Percentiles rank a stretch among this genome's conserved stretches.
phyloP scores from a whole-genome alignment of 441 rosid species.

The Corymbia calophylla region DNA sequence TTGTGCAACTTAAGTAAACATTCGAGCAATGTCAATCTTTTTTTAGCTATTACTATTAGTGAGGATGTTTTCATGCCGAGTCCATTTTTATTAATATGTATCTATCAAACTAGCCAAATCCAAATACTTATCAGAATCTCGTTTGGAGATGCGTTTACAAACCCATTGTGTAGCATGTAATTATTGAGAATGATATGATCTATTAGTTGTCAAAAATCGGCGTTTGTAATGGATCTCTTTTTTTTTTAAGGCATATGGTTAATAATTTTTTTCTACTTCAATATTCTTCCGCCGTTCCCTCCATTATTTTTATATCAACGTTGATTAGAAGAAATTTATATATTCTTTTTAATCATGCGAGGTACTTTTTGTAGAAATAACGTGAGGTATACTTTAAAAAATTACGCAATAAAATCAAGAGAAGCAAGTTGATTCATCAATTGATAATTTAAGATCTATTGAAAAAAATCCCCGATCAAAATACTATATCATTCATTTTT shows the following conservation, averaged over 20 bases:
- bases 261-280: neutral
- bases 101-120: neutral
- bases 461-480: neutral
- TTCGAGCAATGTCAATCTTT: fast-evolving
- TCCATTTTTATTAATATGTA: fast-evolving
- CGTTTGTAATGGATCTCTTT: fast-evolving
- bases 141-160: neutral
- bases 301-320: neutral
- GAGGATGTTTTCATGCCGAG: neutral
- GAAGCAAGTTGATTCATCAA: neutral
- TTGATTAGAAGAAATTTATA: neutral
- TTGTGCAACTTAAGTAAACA: neutral
- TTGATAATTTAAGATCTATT: neutral
- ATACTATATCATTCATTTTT: neutral
- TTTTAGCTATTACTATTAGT: neutral
- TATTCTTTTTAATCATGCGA: neutral
- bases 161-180: neutral
- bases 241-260: neutral
- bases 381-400: neutral
- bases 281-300: neutral
- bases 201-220: fast-evolving
- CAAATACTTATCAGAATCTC: neutral
- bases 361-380: neutral
- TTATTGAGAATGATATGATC: neutral
- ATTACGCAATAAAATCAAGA: neutral